Conservation (phyloP, 1,284 basidiomycete species). For the Pseudozyma sp. region DNA sequence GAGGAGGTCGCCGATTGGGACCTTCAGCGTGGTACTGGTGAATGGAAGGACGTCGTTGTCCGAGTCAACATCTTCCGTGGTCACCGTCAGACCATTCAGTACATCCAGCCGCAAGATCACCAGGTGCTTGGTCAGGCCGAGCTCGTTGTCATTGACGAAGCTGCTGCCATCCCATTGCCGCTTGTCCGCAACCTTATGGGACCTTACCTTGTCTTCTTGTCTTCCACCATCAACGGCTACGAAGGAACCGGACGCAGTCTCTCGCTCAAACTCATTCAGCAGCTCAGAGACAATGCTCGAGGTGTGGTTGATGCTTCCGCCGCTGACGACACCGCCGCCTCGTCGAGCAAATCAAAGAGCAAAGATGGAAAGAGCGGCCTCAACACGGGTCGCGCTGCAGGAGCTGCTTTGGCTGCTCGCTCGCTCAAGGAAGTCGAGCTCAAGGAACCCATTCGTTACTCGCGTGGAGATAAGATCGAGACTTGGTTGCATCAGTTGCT, state of each 20-base stretch:
- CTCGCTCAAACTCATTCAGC: conserved; percentile 96
- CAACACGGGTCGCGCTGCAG: conserved; percentile 46
- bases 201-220: conserved; percentile 97
- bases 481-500: conserved; percentile 92
- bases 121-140: conserved; percentile 98
- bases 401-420: conserved; percentile 74
- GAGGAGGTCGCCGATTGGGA: conserved; percentile 99
- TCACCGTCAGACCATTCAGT: conserved; percentile 70
- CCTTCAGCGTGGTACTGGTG: conserved; percentile 93
- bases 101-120: conserved; percentile 96
- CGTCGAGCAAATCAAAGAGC: conserved; percentile 70
- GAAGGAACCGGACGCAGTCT: conserved; percentile 98
- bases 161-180: conserved; percentile 95
- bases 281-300: conserved; percentile 84
- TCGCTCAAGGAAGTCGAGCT: conserved; percentile 93
- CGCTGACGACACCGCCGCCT: conserved; percentile 72
- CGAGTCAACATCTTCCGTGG: conserved; percentile 90
- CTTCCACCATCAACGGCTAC: conserved; percentile 98
- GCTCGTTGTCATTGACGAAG: conserved; percentile 97
- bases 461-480: conserved; percentile 87
- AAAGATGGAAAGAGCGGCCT: conserved; percentile 68
- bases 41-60: conserved; percentile 95
- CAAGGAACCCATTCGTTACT: conserved; percentile 93
- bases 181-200: conserved; percentile 94
- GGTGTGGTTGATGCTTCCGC: conserved; percentile 39